These are phyloP conservation scores for Pseudisothecium myosuroides DNA, from an alignment of 225 moss, liverwort and hornwort species.

Conservation along the genomic window DNA sequence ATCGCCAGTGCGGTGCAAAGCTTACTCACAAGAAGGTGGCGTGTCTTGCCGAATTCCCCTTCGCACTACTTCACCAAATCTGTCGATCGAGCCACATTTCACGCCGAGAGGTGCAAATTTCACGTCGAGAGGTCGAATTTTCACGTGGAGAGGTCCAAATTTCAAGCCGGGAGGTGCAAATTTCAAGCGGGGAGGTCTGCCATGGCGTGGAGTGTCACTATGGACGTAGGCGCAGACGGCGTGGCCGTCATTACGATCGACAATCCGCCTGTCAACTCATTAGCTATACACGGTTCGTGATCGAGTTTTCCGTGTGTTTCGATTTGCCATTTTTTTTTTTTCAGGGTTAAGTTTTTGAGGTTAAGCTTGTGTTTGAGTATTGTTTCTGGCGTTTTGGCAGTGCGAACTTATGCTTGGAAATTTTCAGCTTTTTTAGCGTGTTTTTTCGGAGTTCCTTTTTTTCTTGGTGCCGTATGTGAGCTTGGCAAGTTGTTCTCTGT, in stretches of 20 bases:
- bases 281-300: constrained; percentile 61
- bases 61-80: neutral
- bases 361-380: neutral
- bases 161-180: neutral
- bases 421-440: neutral
- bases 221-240: constrained; percentile 86
- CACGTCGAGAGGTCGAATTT: neutral
- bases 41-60: neutral
- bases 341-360: neutral
- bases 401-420: neutral
- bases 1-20: constrained; percentile 1
- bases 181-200: neutral
- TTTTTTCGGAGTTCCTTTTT: neutral
- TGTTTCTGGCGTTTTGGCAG: neutral
- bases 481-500: neutral
- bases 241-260: constrained; percentile 78
- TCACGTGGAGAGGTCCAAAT: neutral
- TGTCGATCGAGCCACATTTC: neutral
- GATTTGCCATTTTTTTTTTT: neutral
- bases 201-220: constrained; percentile 51
- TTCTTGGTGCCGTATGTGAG: neutral
- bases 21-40: neutral
- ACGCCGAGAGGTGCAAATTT: neutral
- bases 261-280: constrained; percentile 83
- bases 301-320: neutral